phyloP scores from a whole-genome alignment of 2,329 filamentous ascomycete genomes.

The Ascochyta lentis region DNA sequence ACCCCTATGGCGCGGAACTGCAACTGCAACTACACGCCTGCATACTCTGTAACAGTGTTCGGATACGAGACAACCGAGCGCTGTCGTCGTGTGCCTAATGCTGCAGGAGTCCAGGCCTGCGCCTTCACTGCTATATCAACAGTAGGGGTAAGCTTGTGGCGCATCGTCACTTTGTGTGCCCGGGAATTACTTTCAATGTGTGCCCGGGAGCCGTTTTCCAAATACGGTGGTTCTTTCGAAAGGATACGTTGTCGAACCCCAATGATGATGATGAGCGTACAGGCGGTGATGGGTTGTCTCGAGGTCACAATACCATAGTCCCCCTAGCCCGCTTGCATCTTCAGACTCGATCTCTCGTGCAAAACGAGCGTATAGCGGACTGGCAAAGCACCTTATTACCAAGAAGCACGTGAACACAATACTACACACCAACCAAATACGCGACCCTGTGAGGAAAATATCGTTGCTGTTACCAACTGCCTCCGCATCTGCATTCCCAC shows the following conservation, averaged over 20 bases:
- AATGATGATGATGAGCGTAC: too few relatives aligned
- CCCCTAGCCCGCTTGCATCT: too few relatives aligned
- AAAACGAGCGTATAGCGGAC: too few relatives aligned
- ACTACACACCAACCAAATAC: neutral
- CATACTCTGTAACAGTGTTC: neutral
- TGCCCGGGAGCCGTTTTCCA: neutral
- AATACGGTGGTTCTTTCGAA: neutral
- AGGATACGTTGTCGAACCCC: too few relatives aligned
- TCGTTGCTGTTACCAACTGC: neutral
- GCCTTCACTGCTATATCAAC: constrained; percentile 2
- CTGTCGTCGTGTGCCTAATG: neutral
- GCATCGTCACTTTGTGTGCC: neutral
- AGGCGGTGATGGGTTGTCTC: too few relatives aligned
- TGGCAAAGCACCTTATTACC: too few relatives aligned
- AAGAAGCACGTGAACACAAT: neutral
- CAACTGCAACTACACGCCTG: neutral
- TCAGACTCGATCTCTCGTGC: too few relatives aligned
- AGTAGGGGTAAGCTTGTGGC: neutral
- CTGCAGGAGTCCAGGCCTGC: constrained; percentile 8
- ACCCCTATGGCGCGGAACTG: neutral
- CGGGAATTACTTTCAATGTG: neutral
- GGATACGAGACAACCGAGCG: neutral
- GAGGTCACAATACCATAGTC: too few relatives aligned
- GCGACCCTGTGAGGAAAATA: too few relatives aligned
- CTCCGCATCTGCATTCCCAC: neutral